These are phyloP conservation scores for Sistotremastrum niveocremeum DNA, from an alignment of 768 basidiomycete species.

Conservation along the genomic window DNA sequence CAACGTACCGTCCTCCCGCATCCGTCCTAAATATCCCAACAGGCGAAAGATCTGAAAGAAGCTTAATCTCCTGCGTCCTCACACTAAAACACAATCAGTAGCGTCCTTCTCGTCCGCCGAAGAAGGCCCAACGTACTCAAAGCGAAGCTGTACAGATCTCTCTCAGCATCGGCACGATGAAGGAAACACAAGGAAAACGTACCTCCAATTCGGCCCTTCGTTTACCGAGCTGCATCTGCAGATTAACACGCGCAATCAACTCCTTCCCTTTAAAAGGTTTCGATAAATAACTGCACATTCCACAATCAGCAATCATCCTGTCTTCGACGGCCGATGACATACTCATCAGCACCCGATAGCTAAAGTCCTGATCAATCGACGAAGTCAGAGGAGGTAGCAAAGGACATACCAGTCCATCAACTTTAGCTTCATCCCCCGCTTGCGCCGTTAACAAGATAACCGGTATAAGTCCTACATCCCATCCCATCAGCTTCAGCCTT, in stretches of 20 bases:
- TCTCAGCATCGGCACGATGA: constrained; percentile 2
- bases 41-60: constrained; percentile 19
- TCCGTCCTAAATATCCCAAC: constrained; percentile 16
- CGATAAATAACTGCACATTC: constrained; percentile 17
- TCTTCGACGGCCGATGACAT: constrained; percentile 1
- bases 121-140: too few relatives aligned
- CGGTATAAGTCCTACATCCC: constrained; percentile 11
- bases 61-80: constrained; percentile 15
- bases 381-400: not conserved
- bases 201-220: constrained; percentile 11
- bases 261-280: constrained; percentile 27
- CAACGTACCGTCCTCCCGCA: not conserved
- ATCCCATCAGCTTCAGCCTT: too few relatives aligned
- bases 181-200: not conserved
- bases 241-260: constrained; percentile 23
- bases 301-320: too few relatives aligned
- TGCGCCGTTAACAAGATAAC: constrained; percentile 23
- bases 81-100: constrained; percentile 14
- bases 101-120: too few relatives aligned
- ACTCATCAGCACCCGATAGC: constrained; percentile 25
- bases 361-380: not conserved
- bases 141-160: too few relatives aligned
- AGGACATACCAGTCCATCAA: constrained; percentile 19
- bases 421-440: constrained; percentile 21
- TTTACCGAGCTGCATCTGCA: constrained; percentile 27